Percentiles rank a stretch among this genome's conserved stretches.
phyloP scores from a whole-genome alignment of 345 rosid species.

The Syzygium grande region DNA sequence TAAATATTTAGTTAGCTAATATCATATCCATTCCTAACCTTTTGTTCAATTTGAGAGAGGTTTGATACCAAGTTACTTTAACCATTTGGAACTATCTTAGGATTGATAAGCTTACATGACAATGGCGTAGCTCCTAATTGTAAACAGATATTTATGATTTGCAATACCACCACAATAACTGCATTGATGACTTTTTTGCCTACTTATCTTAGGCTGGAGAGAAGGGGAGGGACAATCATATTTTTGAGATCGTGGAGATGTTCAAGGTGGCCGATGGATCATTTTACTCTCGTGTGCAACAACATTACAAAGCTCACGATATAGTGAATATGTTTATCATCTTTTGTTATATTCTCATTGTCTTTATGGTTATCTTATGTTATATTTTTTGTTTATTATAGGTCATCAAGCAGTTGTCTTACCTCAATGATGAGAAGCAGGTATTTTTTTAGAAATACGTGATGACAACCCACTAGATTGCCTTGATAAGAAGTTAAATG shows the following conservation, averaged over 20 bases:
- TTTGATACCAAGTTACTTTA: no score
- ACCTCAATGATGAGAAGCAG: constrained; percentile 23
- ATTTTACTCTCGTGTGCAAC: constrained; percentile 47
- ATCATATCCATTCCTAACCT: no score
- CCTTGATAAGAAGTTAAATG: constrained; percentile 30
- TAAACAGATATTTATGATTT: background rate
- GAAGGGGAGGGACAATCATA: constrained; percentile 20
- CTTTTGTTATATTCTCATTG: background rate
- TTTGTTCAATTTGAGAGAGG: no score
- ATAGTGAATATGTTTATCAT: constrained; percentile 31
- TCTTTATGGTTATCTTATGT: background rate
- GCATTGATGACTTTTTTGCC: background rate
- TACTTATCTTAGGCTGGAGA: constrained; percentile 30
- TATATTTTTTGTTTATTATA: constrained; percentile 1
- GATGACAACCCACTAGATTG: constrained; percentile 44
- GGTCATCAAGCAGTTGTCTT: constrained; percentile 29
- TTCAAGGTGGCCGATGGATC: constrained; percentile 40
- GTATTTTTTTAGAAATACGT: constrained; percentile 44
- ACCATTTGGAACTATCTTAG: no score
- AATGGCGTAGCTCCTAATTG: background rate
- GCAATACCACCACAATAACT: background rate
- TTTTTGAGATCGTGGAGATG: constrained; percentile 53
- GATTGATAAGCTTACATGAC: no score
- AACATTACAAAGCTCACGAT: constrained; percentile 62
- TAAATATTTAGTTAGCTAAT: no score